Base-by-base conservation (phyloP, 2,329 filamentous ascomycete genomes). In the Colletotrichum musicola region DNA sequence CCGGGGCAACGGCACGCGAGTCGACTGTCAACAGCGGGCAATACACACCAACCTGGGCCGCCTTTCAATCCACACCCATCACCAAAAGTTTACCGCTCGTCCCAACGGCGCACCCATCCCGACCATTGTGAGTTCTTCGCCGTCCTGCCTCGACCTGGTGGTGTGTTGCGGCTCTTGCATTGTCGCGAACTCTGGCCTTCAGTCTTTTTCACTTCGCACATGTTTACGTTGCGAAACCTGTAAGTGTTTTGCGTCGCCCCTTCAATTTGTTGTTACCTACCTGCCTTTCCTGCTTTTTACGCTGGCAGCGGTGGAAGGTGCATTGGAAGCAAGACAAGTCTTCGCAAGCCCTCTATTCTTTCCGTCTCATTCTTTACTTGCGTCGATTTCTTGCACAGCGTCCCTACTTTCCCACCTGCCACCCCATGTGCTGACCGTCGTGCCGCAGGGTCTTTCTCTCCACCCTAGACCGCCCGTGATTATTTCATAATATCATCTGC, bases 151-250 rank as follows among this genome's bases (percentile, higher is more conserved):
- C 54, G 62, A 66, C 35, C 50, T 35, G 57, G 60, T 63, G 77
- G 73, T 74, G 77, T 73, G 70, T 59, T 53, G 44, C 56, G 56
- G 71, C 70, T 20, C 56, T 51, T 51, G 70, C 44, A 72, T 68
- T 63, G 61, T 68, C 42, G 16, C 12, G 14, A 56, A 55, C 20
- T 56, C 51, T 49, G 27, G 25, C 55, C 27, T 35, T 44, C 6
- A 18, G 44, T 40, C 49, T 64, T 47, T 30, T 69, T 70, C 49
- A 20, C 18, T 63, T 70, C 61, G 73, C 76, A 74, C 63, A 78
- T 78, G 76, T 70, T 71, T 64, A 65, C 64, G 73, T 73, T 72
- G 66, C 65, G 70, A 71, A 70, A 69, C 54, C 69, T 65, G 76
- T 77, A 72, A 68, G 76, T 77, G 50, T 63, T 49, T 63, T 63